These are phyloP conservation scores for Kodamaea ohmeri DNA, from an alignment of 1,139 yeast genomes.

Conservation along the genomic window DNA sequence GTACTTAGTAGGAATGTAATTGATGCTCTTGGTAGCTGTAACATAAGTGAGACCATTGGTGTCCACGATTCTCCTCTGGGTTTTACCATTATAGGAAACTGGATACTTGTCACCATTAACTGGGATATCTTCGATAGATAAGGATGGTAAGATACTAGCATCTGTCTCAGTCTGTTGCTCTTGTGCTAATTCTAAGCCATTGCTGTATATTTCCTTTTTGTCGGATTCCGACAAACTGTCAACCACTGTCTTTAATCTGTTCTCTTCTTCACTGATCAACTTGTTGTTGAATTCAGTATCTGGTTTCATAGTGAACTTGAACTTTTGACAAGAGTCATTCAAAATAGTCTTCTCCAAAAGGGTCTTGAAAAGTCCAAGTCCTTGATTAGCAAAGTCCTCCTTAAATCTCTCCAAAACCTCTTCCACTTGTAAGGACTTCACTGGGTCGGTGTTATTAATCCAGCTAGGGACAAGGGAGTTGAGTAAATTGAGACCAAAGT, in stretches of 20 bases:
- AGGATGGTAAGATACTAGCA: slow-evolving; percentile 74
- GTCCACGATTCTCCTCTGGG: slow-evolving; percentile 54
- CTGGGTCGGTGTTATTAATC: slow-evolving; percentile 75
- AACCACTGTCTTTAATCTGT: slow-evolving; percentile 47
- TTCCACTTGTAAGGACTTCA: slow-evolving; percentile 65
- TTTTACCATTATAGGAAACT: slow-evolving; percentile 29
- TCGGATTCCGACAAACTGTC: slow-evolving; percentile 53
- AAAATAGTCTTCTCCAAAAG: slow-evolving; percentile 55
- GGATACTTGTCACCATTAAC: slow-evolving; percentile 47
- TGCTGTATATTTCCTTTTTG: slow-evolving; percentile 51
- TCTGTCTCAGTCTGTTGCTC: slow-evolving; percentile 72
- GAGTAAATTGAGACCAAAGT: slow-evolving; percentile 80
- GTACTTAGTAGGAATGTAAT: slow-evolving; percentile 56
- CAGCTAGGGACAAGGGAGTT: slow-evolving; percentile 78
- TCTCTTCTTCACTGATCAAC: slow-evolving; percentile 54
- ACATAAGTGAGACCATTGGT: slow-evolving; percentile 77
- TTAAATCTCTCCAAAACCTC: slow-evolving; percentile 57
- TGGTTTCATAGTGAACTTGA: slow-evolving; percentile 79
- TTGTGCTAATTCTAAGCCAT: slow-evolving; percentile 58
- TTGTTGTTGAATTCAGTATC: slow-evolving; percentile 48
- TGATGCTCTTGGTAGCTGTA: slow-evolving; percentile 55
- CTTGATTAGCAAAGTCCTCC: slow-evolving; percentile 51
- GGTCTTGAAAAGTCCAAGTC: slow-evolving; percentile 56
- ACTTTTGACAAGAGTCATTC: slow-evolving; percentile 42
- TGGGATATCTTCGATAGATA: slow-evolving; percentile 70